Base-by-base conservation (phyloP, 371 early-diverging fungal species). In the Sporodiniella umbellata region DNA sequence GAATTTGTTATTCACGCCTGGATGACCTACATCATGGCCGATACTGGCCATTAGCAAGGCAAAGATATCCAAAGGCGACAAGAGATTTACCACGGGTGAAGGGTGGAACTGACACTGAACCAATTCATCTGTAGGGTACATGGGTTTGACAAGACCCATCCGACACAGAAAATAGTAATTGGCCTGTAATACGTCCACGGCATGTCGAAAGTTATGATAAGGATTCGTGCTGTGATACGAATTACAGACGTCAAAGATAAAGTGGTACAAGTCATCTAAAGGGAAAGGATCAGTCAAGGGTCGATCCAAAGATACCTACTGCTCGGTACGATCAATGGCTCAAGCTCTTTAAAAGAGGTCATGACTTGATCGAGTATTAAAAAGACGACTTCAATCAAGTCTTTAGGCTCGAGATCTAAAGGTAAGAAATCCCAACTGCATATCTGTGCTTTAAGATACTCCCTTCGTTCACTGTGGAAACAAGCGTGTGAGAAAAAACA, bases 151-250 rank as follows among this genome's bases (percentile, higher is more conserved):
- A n/a, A 84, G 54, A 24, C 84, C 88, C 53, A 87, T 67, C 42
- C 70, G 64, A 58, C 84, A 83, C 53, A 91, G 64, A 45, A 90
- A 88, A 62, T 84, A 89, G 42, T 83, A 89, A 7, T 84, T 88
- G 46, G 89, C 80, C 63, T 93, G 93, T 15, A 90, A 59, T 4
- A 92, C 92, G 63, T 93, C 93, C 8, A 90, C 85, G 0, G 93
- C 92, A 68, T 93, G 93, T 19, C 80, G 73, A 68, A 90, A 88
- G 66, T 90, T 92, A 65, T 93, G 93, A 64, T 90, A 91, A n/a
- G 87, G 86, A 61, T 92, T 92, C 37, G 72, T 72, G 28, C 74
- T 69, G 62, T 86, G 85, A 59, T 90, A 89, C n/a, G 84, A 83
- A 42, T 84, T 75, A 49, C 75, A 78, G 48, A 86, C 66, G 48